Evolutionary conservation across 805 yeast species (phyloP), one percentile per base, ranked within the genome.

Genomic region (Saccharomycopsis synnaedendra): DNA sequence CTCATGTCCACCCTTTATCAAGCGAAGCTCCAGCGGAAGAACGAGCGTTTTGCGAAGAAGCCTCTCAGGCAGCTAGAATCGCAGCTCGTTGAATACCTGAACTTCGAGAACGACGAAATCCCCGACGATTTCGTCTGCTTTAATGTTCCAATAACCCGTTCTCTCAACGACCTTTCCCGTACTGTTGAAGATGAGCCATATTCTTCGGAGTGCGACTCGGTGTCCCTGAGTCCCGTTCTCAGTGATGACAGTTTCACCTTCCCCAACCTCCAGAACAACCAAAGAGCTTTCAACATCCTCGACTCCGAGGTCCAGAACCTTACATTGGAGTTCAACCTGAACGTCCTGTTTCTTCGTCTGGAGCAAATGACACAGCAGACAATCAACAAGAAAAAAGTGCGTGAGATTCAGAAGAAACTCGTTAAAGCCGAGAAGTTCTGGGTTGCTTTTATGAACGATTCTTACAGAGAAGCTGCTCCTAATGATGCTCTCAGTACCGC

Each of bases 51-150:
- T n/a, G 36, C n/a, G 10, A 34, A 34, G 10, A 34, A 34, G n/a
- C n/a, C 36, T 34, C 36, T 34, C 36, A 9, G 10, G 36, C 36
- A 34, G 8, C 36, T 9, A n/a, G 10, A 9, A 8, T n/a, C 8
- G 10, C 36, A 34, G 36, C 51, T 47, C 7, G 39, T 51, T 5
- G 54, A 51, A 34, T 51, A 48, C 39, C 46, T 41, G 29, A 45
- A 52, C 42, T 49, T 41, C 34, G 53, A 49, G 10, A 45, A 34
- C 32, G 55, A 52, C 32, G 53, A 52, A 32, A 34, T 52, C 5
- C 55, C 55, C 5, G 44, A 52, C 30, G 55, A 52, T 32, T 52
- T 49, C 36, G 42, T 52, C 11, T 52, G 55, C 33, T 52, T 52
- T 39, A 52, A 52, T 43, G 55, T 52, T 5, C 55, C 55, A 41